Conservation (phyloP, 352 stramenopile species). For the Pythium plurisporium region DNA sequence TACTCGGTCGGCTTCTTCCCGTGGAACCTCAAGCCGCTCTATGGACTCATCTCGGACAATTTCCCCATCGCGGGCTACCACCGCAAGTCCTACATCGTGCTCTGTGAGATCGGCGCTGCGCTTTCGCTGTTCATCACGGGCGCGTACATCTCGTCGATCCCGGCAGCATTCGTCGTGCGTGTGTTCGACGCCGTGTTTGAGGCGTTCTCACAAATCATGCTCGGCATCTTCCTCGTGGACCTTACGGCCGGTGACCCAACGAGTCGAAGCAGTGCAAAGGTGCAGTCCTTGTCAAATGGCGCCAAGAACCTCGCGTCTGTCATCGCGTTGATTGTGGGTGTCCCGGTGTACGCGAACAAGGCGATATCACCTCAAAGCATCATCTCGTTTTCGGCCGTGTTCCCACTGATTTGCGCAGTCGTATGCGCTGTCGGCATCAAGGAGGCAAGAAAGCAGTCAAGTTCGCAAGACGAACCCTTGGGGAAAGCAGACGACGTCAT, state of each 20-base stretch:
- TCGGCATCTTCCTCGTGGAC: conserved; percentile 71
- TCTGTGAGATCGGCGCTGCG: conserved; percentile 59
- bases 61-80: conserved; percentile 68
- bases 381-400: conserved; percentile 57
- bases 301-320: conserved; percentile 69
- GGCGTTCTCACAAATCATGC: conserved; percentile 79
- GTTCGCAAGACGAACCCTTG: conserved; percentile 6
- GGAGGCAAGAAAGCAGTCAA: too few relatives aligned
- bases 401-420: conserved; percentile 47
- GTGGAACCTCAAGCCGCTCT: conserved; percentile 85
- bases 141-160: conserved; percentile 45
- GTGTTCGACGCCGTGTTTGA: conserved; percentile 66
- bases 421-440: conserved; percentile 50
- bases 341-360: conserved; percentile 65
- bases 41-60: conserved; percentile 71
- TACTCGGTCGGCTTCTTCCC: conserved; percentile 81
- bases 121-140: conserved; percentile 55
- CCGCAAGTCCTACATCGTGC: conserved; percentile 78
- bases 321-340: conserved; percentile 46
- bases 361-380: conserved; percentile 39
- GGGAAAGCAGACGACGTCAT: not conserved
- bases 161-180: conserved; percentile 63
- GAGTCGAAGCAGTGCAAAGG: conserved; percentile 47
- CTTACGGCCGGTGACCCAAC: conserved; percentile 48
- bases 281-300: conserved; percentile 70